Evolutionary conservation across 768 basidiomycete species (phyloP).

Genomic region (Lyophyllum atratum): DNA sequence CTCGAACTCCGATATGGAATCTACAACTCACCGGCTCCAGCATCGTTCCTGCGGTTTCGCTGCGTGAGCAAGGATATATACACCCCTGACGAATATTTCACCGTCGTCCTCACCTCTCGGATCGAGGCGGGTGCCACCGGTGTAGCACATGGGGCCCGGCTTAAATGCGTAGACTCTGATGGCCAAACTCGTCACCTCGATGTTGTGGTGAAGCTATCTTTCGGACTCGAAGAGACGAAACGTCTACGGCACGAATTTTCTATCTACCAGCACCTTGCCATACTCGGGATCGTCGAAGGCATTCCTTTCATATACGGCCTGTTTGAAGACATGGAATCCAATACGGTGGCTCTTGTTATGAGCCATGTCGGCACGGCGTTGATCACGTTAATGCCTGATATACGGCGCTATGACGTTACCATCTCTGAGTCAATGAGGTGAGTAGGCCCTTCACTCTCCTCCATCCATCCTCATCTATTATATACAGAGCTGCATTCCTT

Average conservation of each 20-base stretch:
- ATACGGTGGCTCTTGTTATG: slow-evolving; percentile 17
- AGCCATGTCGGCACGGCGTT: slow-evolving; percentile 8
- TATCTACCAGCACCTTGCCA: neutral
- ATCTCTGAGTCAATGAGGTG: neutral
- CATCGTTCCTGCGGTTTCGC: slow-evolving; percentile 10
- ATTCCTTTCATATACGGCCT: slow-evolving; percentile 14
- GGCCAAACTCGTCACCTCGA: neutral
- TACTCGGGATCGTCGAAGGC: slow-evolving; percentile 1
- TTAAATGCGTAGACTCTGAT: neutral
- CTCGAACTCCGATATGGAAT: slow-evolving; percentile 10
- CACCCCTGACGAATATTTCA: slow-evolving; percentile 5
- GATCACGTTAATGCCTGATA: neutral
- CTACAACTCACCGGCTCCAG: slow-evolving; percentile 14
- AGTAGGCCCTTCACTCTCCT: too few relatives aligned
- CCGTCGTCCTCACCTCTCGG: slow-evolving; percentile 9
- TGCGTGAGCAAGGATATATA: slow-evolving; percentile 4
- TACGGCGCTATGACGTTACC: neutral
- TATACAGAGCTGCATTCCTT: neutral
- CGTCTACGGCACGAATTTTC: slow-evolving; percentile 17
- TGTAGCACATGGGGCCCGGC: slow-evolving; percentile 5
- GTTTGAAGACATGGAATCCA: slow-evolving; percentile 15
- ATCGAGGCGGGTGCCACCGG: slow-evolving; percentile 15
- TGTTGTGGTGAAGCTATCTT: slow-evolving; percentile 19
- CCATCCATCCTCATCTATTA: neutral
- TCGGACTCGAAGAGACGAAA: slow-evolving; percentile 5